A percentile compares a stretch with the other conserved stretches of the same genome.
phyloP scores from a whole-genome alignment of 2,329 filamentous ascomycete species.

The Thielaviopsis punctulata region DNA sequence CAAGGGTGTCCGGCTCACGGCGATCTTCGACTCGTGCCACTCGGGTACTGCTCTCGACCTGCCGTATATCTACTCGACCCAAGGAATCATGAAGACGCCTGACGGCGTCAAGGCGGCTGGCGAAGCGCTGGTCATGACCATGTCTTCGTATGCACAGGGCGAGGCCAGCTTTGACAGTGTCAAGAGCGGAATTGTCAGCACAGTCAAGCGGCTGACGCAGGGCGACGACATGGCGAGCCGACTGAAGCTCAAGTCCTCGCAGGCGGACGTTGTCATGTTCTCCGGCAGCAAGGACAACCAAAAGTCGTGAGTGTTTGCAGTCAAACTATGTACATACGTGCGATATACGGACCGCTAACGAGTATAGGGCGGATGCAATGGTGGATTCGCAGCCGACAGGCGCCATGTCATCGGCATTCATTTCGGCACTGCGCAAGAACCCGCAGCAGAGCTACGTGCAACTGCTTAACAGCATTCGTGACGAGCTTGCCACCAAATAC shows the following conservation, averaged over 20 bases:
- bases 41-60: conserved; percentile 49
- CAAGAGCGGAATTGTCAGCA: conserved; percentile 51
- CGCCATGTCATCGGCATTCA: conserved; percentile 97
- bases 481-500: conserved; percentile 77
- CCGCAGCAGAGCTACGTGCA: conserved; percentile 97
- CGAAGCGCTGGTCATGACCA: conserved; percentile 41
- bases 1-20: conserved; percentile 40
- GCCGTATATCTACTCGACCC: conserved; percentile 52
- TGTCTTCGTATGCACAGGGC: conserved; percentile 31
- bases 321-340: background rate
- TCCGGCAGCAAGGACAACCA: conserved; percentile 93
- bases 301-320: conserved; percentile 55
- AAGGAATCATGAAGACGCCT: conserved; percentile 50
- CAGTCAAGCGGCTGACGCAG: conserved; percentile 34
- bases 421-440: conserved; percentile 84
- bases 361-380: conserved; percentile 65
- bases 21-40: conserved; percentile 50
- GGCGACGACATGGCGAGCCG: conserved; percentile 71
- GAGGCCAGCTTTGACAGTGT: conserved; percentile 16
- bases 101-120: conserved; percentile 52
- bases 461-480: conserved; percentile 87
- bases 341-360: conserved; percentile 1
- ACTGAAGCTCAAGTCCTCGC: conserved; percentile 71
- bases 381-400: conserved; percentile 84
- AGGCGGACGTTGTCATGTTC: conserved; percentile 94